Evolutionary conservation across 306 rosid species (phyloP), one percentile per base, ranked within the genome.

Genomic region (Parietaria judaica): DNA sequence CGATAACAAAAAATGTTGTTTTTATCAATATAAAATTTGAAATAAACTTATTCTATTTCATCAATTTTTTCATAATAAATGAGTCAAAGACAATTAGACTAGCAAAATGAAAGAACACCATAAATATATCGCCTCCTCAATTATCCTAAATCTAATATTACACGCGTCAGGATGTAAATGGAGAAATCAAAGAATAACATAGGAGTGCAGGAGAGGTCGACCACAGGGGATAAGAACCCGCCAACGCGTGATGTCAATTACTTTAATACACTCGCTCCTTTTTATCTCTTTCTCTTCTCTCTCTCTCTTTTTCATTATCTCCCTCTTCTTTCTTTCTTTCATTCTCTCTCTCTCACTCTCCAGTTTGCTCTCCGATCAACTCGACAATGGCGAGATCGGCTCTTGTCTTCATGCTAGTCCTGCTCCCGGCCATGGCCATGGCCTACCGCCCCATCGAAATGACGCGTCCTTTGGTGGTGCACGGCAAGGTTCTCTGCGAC

Each of bases 401-500:
- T 0, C 38, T 86, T 47, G 43, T 92, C 6, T 36, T 92, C 51
- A 66, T 76, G 41, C 17, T 86, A 14, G 75, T 81, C 48, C 66
- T 81, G 14, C 73, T 92, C 49, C 90, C 95, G n/a, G 90, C 99
- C 6, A 69, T 88, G 75, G 94, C 83, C 51, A 17, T 46, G 7
- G 99, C 84, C 15, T 75, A 67, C 17, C 94, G 95, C 38, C 88
- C 83, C 0, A 61, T 72, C 6, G 80, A 70, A 63, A 64, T 69
- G 8, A 79, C 69, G 66, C 64, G 45, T 35, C 97, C 94, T 3
- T 78, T 82, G 56, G 8, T 45, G 7, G 82, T 94, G 11, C 64
- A 78, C 51, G 99, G 97, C 11, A 73, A 54, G 14, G 90, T 94
- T 17, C 84, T 17, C 84, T 94, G 99, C 55, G 99, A 94, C 70